Base-by-base conservation (phyloP, 2,329 filamentous ascomycete genomes). In the Aspergillus versicolor region DNA sequence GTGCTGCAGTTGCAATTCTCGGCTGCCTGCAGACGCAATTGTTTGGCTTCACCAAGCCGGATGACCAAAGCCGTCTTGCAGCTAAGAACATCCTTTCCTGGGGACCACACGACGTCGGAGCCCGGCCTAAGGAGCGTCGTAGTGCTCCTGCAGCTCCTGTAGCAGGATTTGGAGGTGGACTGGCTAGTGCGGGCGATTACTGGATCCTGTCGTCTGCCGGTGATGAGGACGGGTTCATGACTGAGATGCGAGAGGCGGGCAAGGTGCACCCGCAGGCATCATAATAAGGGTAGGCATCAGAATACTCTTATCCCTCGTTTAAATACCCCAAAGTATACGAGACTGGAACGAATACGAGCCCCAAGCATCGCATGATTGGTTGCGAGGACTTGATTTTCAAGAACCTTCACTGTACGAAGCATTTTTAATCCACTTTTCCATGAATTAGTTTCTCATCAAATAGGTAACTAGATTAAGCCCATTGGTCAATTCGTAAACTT, bases 11-110 rank as follows among this genome's bases (percentile, higher is more conserved):
- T 37, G 77, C 77, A 2, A 61, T 77, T 27, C 63, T 80, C 5
- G 76, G 77, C 21, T 72, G 73, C 56, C 67, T 79, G 12, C 75
- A 79, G 60, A 50, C 71, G 3, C 77, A 78, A 56, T 56, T 80
- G 1, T 73, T 77, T 49, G 70, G 70, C 4, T 71, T 79, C 49
- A 68, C 67, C 19, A 61, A 66, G 37, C 64, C 71, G 2, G 72
- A 77, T 49, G 70, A 76, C 24, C 67, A 77, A 54, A 69, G 72
- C 41, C 72, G 71, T 46, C 58, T 67, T 12, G 59, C 67, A 2
- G 64, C 73, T 21, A 67, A 67, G 34, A 64, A 71, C 37, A 69
- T 75, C 24, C 65, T 75, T 5, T 69, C 70, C 44, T 75, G 72
- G 73, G 73, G 73, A 8, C 73, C 73, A 22, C 73, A 65, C 27